Conservation (phyloP, 75 land plant genomes). For the Adiantum capillusveneris region DNA sequence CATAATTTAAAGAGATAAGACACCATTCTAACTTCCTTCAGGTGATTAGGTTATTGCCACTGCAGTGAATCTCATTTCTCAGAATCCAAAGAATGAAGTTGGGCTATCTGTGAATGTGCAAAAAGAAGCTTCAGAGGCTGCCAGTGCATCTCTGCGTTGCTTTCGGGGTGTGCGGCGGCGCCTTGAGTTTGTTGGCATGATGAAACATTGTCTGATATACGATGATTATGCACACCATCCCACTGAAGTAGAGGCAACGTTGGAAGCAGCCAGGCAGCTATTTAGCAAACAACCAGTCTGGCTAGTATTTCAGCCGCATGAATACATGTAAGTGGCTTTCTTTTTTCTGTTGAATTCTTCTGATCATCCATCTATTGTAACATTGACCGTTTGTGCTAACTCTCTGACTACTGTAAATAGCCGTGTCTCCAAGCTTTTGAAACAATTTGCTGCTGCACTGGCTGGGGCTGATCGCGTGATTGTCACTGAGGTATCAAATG, state of each 20-base stretch:
- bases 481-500: constrained; percentile 42
- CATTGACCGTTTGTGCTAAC: too few relatives aligned
- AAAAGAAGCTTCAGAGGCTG: constrained; percentile 28
- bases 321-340: constrained; percentile 33
- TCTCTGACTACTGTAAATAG: too few relatives aligned
- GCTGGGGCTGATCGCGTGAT: constrained; percentile 51
- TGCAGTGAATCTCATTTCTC: constrained; percentile 13
- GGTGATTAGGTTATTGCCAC: constrained; percentile 58
- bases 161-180: constrained; percentile 50
- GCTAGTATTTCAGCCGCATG: constrained; percentile 71
- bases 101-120: constrained; percentile 4
- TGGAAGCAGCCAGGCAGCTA: constrained; percentile 49
- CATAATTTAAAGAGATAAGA: too few relatives aligned
- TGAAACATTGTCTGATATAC: constrained; percentile 32
- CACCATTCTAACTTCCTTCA: too few relatives aligned
- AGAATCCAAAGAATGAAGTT: constrained; percentile 9
- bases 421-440: constrained; percentile 40
- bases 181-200: constrained; percentile 46
- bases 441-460: constrained; percentile 46
- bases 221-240: constrained; percentile 84
- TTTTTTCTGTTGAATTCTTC: background rate
- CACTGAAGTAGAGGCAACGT: constrained; percentile 47
- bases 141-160: constrained; percentile 22
- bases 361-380: too few relatives aligned
- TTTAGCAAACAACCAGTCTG: constrained; percentile 36